These are phyloP conservation scores for Oryza officinalis DNA, from an alignment of 176 grass and related monocot genomes.

Conservation along the genomic window DNA sequence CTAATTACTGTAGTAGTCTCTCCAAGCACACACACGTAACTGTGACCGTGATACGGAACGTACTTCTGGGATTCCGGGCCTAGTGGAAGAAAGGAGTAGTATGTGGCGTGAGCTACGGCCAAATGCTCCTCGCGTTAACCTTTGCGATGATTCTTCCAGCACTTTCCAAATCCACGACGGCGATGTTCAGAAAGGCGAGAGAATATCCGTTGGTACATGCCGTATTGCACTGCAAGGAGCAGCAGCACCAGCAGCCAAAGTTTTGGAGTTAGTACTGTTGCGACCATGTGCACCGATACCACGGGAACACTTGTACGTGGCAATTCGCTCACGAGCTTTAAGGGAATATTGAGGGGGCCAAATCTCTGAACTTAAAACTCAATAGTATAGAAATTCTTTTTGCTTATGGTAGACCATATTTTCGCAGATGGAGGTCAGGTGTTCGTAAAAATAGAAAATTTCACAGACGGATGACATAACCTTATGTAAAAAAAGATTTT, in stretches of 20 bases:
- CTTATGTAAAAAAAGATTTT: too few species aligned
- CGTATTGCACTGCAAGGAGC: not conserved
- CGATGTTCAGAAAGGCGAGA: not conserved
- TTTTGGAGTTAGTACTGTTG: not conserved
- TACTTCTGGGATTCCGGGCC: not conserved
- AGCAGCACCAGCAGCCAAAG: not conserved
- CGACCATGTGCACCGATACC: constrained; percentile 28
- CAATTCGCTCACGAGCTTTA: not conserved
- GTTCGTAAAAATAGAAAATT: too few species aligned
- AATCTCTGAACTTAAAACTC: too few species aligned
- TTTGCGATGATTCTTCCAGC: not conserved
- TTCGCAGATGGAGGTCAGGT: too few species aligned
- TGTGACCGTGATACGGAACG: not conserved
- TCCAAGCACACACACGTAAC: not conserved
- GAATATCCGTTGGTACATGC: constrained; percentile 48
- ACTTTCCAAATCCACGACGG: not conserved
- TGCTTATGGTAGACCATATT: too few species aligned
- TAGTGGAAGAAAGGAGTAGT: not conserved
- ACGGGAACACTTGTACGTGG: not conserved
- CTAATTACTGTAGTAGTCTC: too few species aligned
- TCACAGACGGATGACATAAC: too few species aligned
- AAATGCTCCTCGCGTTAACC: not conserved
- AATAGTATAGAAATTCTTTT: too few species aligned
- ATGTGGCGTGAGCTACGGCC: too few species aligned
- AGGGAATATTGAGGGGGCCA: too few species aligned